Evolutionary conservation across 352 stramenopile species (phyloP).

Genomic region (Pythium plurisporium): DNA sequence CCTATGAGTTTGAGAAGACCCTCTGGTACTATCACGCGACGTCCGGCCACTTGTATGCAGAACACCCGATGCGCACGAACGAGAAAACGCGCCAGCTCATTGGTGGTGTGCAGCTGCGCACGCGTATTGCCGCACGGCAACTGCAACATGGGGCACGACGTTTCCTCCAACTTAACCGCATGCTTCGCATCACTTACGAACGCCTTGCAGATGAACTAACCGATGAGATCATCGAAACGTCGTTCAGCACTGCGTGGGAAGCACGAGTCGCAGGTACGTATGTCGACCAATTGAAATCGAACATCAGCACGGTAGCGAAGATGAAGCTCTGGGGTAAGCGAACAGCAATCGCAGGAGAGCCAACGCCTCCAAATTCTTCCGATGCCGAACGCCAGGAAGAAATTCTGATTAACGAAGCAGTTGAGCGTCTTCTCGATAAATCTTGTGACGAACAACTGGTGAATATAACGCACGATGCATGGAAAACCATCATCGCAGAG

Average conservation of each 20-base stretch:
- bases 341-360: background rate
- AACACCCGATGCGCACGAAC: conserved; percentile 55
- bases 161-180: conserved; percentile 10
- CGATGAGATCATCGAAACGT: conserved; percentile 9
- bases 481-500: background rate
- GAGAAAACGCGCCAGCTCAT: conserved; percentile 39
- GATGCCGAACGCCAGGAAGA: too few species aligned
- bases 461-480: background rate
- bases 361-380: background rate
- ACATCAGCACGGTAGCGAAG: background rate
- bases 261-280: background rate
- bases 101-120: conserved; percentile 31
- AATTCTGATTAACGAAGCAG: too few species aligned
- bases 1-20: conserved; percentile 54
- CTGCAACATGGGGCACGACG: conserved; percentile 33
- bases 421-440: background rate
- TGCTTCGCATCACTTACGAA: conserved; percentile 9
- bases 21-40: conserved; percentile 59
- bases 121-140: conserved; percentile 31
- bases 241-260: background rate
- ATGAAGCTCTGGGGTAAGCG: conserved; percentile 2
- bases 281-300: conserved; percentile 1
- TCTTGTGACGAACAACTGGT: background rate
- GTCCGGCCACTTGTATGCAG: conserved; percentile 30
- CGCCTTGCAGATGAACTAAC: conserved; percentile 22